Evolutionary conservation across 441 rosid genomes (phyloP).

Genomic region (Gossypium schwendimanii): DNA sequence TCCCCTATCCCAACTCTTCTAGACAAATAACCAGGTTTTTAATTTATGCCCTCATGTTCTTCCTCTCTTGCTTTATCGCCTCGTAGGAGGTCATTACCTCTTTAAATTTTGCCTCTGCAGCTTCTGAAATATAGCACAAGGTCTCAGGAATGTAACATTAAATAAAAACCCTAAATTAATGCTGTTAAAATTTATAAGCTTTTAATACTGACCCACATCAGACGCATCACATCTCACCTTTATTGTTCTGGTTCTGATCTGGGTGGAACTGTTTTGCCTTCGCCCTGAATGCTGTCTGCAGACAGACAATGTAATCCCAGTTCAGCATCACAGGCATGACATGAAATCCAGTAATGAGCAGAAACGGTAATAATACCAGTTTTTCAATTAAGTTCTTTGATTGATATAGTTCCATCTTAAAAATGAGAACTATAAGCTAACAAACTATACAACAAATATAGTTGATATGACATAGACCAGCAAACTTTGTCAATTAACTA

Average conservation of each 20-base stretch:
- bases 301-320: neutral
- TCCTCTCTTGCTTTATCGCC: conserved; percentile 74
- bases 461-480: neutral
- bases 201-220: neutral
- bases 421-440: neutral
- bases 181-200: neutral
- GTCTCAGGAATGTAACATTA: neutral
- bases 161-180: neutral
- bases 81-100: conserved; percentile 86
- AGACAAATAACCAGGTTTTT: neutral
- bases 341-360: neutral
- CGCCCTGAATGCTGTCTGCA: conserved; percentile 78
- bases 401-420: neutral
- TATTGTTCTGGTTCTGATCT: conserved; percentile 82
- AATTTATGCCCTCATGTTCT: conserved; percentile 27
- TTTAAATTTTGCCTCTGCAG: conserved; percentile 85
- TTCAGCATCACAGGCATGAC: neutral
- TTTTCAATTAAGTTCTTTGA: neutral
- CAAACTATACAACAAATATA: neutral
- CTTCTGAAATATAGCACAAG: conserved; percentile 38
- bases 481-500: neutral
- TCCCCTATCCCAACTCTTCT: neutral
- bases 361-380: neutral
- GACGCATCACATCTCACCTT: conserved; percentile 36
- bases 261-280: conserved; percentile 92